Conservation (phyloP, 1,284 basidiomycete genomes). For the Porodaedalea pini region DNA sequence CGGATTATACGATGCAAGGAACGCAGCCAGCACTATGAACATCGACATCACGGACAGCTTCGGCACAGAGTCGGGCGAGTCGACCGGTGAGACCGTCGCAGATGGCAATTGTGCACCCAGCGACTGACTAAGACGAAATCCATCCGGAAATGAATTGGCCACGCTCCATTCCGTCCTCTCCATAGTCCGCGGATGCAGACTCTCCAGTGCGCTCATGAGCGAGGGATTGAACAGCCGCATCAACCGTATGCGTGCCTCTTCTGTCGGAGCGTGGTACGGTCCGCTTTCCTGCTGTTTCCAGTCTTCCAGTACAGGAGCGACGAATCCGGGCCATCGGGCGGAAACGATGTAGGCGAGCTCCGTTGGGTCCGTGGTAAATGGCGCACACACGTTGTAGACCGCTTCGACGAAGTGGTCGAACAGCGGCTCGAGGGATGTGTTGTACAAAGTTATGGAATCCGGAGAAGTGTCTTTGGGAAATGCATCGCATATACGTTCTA, state of each 20-base stretch:
- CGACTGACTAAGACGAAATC: constrained; percentile 30
- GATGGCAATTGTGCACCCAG: constrained; percentile 21
- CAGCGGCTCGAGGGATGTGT: constrained; percentile 52
- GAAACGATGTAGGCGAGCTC: constrained; percentile 76
- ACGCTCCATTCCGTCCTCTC: constrained; percentile 59
- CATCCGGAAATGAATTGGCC: constrained; percentile 39
- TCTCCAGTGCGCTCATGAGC: constrained; percentile 56
- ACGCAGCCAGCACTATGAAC: constrained; percentile 79
- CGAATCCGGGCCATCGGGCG: constrained; percentile 78
- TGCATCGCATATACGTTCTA: constrained; percentile 38
- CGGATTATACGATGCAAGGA: constrained; percentile 86
- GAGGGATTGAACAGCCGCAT: constrained; percentile 57
- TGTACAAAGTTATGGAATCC: constrained; percentile 38
- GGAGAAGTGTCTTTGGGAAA: constrained; percentile 31
- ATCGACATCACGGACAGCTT: constrained; percentile 60
- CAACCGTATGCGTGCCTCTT: constrained; percentile 61
- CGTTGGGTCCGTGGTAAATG: constrained; percentile 62
- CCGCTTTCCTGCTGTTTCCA: constrained; percentile 33
- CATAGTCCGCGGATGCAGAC: constrained; percentile 61
- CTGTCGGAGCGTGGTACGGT: constrained; percentile 39
- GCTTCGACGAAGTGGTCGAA: constrained; percentile 66
- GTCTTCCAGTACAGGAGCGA: constrained; percentile 60
- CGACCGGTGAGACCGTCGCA: constrained; percentile 18
- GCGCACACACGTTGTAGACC: constrained; percentile 60
- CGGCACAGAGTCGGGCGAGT: constrained; percentile 4